phyloP scores from a whole-genome alignment of 2,329 filamentous ascomycete genomes.

The Cercospora janseana region DNA sequence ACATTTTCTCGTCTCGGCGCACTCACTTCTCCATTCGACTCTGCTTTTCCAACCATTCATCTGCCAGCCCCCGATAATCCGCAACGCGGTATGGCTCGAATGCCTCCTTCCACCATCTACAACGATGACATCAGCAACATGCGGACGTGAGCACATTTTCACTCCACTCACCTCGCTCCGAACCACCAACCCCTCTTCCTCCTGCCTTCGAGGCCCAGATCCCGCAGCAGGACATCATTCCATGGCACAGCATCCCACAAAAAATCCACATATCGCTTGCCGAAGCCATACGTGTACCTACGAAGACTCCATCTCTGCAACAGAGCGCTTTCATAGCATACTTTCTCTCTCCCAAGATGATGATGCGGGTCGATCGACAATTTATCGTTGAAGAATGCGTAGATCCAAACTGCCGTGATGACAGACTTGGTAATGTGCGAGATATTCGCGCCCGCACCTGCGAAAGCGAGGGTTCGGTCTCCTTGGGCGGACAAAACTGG shows the following conservation, averaged over 20 bases:
- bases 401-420: slow-evolving; percentile 17
- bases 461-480: slow-evolving; percentile 16
- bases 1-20: too few species aligned
- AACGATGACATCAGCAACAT: background rate
- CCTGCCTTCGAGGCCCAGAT: slow-evolving; percentile 15
- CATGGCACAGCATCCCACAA: slow-evolving; percentile 19
- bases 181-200: slow-evolving; percentile 13
- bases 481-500: slow-evolving; percentile 9
- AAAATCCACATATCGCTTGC: slow-evolving; percentile 15
- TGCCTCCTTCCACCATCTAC: slow-evolving; percentile 14
- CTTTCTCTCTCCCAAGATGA: background rate
- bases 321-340: slow-evolving; percentile 6
- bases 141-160: background rate
- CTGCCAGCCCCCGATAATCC: slow-evolving; percentile 18
- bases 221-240: slow-evolving; percentile 18
- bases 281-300: slow-evolving; percentile 18
- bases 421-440: slow-evolving; percentile 16
- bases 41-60: slow-evolving; percentile 19
- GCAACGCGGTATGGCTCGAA: slow-evolving; percentile 17
- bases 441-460: slow-evolving; percentile 14
- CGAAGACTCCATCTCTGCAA: slow-evolving; percentile 17
- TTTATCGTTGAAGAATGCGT: slow-evolving; percentile 19
- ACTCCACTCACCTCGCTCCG: background rate
- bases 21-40: slow-evolving; percentile 2
- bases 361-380: slow-evolving; percentile 9